Conservation (phyloP, 495 filamentous ascomycete species). For the Parathielavia hyrcaniae region DNA sequence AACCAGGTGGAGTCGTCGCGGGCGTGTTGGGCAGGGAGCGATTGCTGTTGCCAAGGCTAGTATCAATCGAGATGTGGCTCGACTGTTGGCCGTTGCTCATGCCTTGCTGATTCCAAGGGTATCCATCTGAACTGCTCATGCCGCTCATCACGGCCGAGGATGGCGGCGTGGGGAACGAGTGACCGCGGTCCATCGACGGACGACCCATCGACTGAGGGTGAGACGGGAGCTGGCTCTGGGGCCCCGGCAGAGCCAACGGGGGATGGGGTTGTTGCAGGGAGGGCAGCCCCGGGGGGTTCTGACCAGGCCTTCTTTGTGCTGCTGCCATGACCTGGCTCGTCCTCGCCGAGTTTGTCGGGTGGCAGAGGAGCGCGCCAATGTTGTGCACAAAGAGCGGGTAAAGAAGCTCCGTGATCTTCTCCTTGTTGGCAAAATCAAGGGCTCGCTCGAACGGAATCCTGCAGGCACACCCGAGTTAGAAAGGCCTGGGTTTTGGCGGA, state of each 20-base stretch:
- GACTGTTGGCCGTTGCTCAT: slow-evolving; percentile 60
- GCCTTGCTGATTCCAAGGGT: slow-evolving; percentile 65
- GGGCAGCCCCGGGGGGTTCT: slow-evolving; percentile 46
- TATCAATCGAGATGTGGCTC: slow-evolving; percentile 81
- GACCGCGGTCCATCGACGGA: slow-evolving; percentile 69
- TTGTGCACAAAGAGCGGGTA: slow-evolving; percentile 98
- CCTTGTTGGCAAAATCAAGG: slow-evolving; percentile 96
- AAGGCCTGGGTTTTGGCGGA: background rate
- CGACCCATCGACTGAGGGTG: slow-evolving; percentile 57
- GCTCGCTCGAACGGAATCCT: slow-evolving; percentile 98
- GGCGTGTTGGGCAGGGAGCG: slow-evolving; percentile 92
- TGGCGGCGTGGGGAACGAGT: slow-evolving; percentile 91
- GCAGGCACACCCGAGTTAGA: slow-evolving; percentile 14
- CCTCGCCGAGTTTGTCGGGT: slow-evolving; percentile 78
- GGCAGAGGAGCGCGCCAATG: slow-evolving; percentile 89
- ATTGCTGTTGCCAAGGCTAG: slow-evolving; percentile 66
- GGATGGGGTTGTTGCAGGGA: slow-evolving; percentile 74
- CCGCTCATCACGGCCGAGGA: slow-evolving; percentile 79
- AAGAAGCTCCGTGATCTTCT: slow-evolving; percentile 93
- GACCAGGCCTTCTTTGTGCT: slow-evolving; percentile 49
- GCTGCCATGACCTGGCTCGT: slow-evolving; percentile 84
- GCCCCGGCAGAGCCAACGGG: slow-evolving; percentile 67
- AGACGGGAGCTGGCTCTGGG: slow-evolving; percentile 63
- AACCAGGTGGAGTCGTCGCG: slow-evolving; percentile 82
- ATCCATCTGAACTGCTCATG: slow-evolving; percentile 65